Conservation (phyloP, 148 eudicot genomes). For the Chenopodium berlandieri region DNA sequence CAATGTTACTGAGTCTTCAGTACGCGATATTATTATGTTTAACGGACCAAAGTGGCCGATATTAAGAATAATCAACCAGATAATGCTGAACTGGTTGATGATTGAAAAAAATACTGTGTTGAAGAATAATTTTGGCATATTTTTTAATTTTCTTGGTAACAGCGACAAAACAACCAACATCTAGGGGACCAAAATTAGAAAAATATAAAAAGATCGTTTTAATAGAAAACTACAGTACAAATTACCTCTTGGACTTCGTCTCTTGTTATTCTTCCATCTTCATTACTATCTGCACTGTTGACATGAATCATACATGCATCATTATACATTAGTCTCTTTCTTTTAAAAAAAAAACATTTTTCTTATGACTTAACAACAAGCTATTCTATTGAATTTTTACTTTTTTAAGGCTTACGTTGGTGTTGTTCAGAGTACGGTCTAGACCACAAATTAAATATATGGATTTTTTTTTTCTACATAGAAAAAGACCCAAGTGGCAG, state of each 20-base stretch:
- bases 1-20: neutral
- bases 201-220: neutral
- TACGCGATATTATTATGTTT: neutral
- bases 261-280: conserved; percentile 85
- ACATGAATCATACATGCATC: conserved; percentile 9
- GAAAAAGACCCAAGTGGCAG: neutral
- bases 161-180: conserved; percentile 10
- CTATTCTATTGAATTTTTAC: too few relatives aligned
- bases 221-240: neutral
- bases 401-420: too few relatives aligned
- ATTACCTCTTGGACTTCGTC: conserved; percentile 92
- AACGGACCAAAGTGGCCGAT: neutral
- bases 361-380: conserved; percentile 16
- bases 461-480: too few relatives aligned
- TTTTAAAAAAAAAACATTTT: neutral
- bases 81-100: neutral
- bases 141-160: neutral
- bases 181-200: neutral
- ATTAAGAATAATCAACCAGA: neutral
- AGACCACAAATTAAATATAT: too few relatives aligned
- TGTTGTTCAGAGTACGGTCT: too few relatives aligned
- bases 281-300: conserved; percentile 85
- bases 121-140: neutral
- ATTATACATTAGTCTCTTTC: neutral
- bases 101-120: neutral